These are phyloP conservation scores for Tulasnella sp. DNA, from an alignment of 768 basidiomycete genomes.

Conservation along the genomic window DNA sequence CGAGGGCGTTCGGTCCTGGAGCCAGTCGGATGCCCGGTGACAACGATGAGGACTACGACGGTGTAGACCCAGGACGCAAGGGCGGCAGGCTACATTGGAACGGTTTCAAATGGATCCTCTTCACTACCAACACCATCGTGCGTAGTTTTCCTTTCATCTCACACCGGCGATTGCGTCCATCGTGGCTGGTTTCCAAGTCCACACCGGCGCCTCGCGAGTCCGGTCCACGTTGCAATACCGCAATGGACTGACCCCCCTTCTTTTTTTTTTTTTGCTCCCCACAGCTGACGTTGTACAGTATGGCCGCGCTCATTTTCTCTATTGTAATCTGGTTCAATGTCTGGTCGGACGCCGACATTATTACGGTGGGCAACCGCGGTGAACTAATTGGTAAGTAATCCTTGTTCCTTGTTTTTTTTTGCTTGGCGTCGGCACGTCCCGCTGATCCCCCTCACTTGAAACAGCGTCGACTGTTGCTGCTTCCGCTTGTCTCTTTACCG, in stretches of 20 bases:
- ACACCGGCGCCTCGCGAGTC: neutral
- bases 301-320: slow-evolving; percentile 59
- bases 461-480: slow-evolving; percentile 65
- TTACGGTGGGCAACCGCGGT: slow-evolving; percentile 63
- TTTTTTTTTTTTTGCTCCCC: neutral
- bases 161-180: neutral
- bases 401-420: neutral
- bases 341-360: slow-evolving; percentile 63
- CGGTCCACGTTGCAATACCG: neutral
- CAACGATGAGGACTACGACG: slow-evolving; percentile 57
- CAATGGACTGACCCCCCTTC: slow-evolving; percentile 5
- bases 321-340: slow-evolving; percentile 77
- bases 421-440: neutral
- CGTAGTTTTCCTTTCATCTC: neutral
- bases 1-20: slow-evolving; percentile 58
- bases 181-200: neutral
- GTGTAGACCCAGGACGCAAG: slow-evolving; percentile 40
- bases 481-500: slow-evolving; percentile 55
- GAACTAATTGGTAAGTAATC: slow-evolving; percentile 54
- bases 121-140: slow-evolving; percentile 59
- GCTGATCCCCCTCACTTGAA: neutral
- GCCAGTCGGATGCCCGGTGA: slow-evolving; percentile 53
- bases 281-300: slow-evolving; percentile 58
- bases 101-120: slow-evolving; percentile 77
- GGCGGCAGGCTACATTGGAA: slow-evolving; percentile 63